Percentiles rank a stretch among this genome's conserved stretches.
Evolutionary conservation across 208 protist species (phyloP).

Genomic region (Crithidia fasciculata): DNA sequence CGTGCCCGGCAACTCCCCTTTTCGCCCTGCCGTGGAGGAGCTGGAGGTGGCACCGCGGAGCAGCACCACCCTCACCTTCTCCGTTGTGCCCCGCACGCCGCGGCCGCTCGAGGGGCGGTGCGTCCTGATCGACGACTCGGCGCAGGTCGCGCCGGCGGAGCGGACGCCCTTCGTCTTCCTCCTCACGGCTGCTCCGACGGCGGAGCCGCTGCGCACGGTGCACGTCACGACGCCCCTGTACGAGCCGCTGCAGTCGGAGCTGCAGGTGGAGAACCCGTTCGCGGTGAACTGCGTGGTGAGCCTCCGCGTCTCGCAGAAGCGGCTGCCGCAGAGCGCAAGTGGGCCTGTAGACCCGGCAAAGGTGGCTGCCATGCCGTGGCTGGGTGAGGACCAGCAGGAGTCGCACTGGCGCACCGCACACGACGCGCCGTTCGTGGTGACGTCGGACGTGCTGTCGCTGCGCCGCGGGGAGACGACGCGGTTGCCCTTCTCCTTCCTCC

Average conservation of each 20-base stretch:
- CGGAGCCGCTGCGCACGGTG: constrained; percentile 72
- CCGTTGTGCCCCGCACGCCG: constrained; percentile 76
- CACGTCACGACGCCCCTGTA: constrained; percentile 80
- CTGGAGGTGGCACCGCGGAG: constrained; percentile 68
- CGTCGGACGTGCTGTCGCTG: constrained; percentile 78
- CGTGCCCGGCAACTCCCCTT: constrained; percentile 65
- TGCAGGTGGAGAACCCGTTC: constrained; percentile 88
- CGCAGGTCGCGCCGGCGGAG: constrained; percentile 50
- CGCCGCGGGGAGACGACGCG: constrained; percentile 61
- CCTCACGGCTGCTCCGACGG: constrained; percentile 66
- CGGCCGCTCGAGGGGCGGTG: constrained; percentile 62
- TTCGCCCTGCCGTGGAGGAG: constrained; percentile 53
- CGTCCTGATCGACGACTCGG: constrained; percentile 64
- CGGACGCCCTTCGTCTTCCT: constrained; percentile 73
- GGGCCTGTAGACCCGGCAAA: background rate
- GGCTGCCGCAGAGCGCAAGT: background rate
- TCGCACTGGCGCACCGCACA: constrained; percentile 30
- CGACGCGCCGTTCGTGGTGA: constrained; percentile 62
- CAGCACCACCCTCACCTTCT: constrained; percentile 54
- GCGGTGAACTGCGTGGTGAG: constrained; percentile 74
- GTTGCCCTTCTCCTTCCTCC: constrained; percentile 83
- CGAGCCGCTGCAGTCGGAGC: constrained; percentile 66
- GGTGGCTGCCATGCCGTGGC: constrained; percentile 20
- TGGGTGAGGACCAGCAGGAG: background rate
- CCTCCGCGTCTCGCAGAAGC: constrained; percentile 73